Percentiles rank a stretch among this genome's conserved stretches.
phyloP scores from a whole-genome alignment of 257 asterid species.

The Paraleonurus japonicus region DNA sequence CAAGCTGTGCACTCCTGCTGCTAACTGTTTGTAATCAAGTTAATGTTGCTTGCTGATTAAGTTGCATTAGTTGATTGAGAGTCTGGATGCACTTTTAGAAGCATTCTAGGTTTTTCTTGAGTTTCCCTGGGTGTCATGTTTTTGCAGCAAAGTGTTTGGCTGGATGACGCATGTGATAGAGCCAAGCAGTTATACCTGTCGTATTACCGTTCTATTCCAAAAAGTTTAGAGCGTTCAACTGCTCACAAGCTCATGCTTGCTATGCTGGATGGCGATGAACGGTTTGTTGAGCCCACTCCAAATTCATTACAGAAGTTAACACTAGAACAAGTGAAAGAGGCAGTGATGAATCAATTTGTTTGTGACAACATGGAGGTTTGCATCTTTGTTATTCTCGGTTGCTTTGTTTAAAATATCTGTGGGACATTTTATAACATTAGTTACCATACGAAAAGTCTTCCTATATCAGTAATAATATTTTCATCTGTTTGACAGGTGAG shows the following conservation, averaged over 20 bases:
- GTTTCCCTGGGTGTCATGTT: conserved; percentile 23
- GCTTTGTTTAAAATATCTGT: conserved; percentile 3
- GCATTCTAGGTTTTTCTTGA: conserved; percentile 6
- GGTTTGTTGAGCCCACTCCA: conserved; percentile 98
- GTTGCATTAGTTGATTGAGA: conserved; percentile 10
- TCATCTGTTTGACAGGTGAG: conserved; percentile 60
- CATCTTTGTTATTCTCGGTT: conserved; percentile 12
- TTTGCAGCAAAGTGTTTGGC: conserved; percentile 97
- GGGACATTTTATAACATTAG: conserved; percentile 6
- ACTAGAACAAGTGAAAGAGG: conserved; percentile 80
- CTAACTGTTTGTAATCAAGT: not conserved
- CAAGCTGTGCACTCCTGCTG: not conserved
- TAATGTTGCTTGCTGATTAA: conserved; percentile 11
- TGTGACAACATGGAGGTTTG: conserved; percentile 96
- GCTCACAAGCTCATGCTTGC: conserved; percentile 99
- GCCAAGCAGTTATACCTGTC: conserved; percentile 95
- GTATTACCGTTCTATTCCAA: conserved; percentile 90
- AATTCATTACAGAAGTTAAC: conserved; percentile 74
- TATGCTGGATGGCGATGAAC: conserved; percentile 96
- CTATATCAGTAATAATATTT: conserved; percentile 22
- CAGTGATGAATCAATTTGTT: conserved; percentile 93
- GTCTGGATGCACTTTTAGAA: conserved; percentile 4
- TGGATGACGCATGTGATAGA: conserved; percentile 97
- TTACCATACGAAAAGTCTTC: conserved; percentile 16
- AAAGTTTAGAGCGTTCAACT: conserved; percentile 98